Evolutionary conservation across 2,329 filamentous ascomycete genomes (phyloP).

Genomic region (Diatrype stigma): DNA sequence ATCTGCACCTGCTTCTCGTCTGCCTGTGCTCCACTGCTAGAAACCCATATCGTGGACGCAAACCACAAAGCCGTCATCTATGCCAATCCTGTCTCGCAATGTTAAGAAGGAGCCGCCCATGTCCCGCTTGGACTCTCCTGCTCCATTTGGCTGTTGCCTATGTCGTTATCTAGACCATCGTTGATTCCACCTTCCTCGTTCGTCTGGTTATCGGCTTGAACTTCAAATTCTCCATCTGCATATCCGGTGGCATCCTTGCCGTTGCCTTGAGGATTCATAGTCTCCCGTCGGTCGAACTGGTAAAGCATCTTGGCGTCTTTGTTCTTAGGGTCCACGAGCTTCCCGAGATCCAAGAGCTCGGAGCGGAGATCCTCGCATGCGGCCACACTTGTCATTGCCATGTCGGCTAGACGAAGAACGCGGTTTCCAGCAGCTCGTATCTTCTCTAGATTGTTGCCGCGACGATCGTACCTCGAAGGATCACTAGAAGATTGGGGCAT

Average conservation of each 20-base stretch:
- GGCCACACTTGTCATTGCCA: conserved; percentile 11
- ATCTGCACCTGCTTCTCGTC: not conserved
- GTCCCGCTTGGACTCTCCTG: no score
- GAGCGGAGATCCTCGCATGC: conserved; percentile 22
- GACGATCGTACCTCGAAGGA: conserved; percentile 14
- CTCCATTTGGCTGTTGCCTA: no score
- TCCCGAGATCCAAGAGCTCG: conserved; percentile 21
- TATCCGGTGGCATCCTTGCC: not conserved
- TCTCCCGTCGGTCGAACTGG: conserved; percentile 12
- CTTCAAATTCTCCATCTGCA: no score
- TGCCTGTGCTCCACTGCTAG: not conserved
- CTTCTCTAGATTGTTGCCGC: conserved; percentile 20
- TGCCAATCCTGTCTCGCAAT: no score
- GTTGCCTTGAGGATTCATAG: not conserved
- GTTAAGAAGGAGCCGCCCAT: no score
- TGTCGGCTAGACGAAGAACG: conserved; percentile 17
- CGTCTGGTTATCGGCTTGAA: no score
- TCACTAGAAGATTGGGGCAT: conserved; percentile 4
- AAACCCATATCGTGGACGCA: no score
- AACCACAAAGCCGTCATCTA: no score
- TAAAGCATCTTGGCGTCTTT: conserved; percentile 10
- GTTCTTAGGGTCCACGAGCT: conserved; percentile 18
- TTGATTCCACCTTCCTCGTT: no score
- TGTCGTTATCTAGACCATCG: no score
- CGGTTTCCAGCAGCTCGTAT: conserved; percentile 12